Evolutionary conservation across 2,329 filamentous ascomycete species (phyloP).

Genomic region (Stagonosporopsis chrysanthemi): DNA sequence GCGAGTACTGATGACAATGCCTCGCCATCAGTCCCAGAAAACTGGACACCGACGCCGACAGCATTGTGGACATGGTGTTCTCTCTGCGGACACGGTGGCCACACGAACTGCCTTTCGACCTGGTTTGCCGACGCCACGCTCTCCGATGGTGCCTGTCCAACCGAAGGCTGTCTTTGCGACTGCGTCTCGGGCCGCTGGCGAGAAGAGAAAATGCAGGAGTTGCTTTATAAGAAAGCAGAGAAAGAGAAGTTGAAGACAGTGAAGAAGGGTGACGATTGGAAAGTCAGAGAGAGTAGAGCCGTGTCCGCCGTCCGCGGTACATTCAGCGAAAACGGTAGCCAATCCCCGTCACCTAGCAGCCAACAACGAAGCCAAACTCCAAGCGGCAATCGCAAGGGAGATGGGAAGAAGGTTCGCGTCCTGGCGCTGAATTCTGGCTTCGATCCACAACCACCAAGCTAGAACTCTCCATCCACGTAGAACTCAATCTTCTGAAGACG

Average conservation of each 20-base stretch:
- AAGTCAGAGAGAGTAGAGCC: slow-evolving; percentile 53
- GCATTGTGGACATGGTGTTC: slow-evolving; percentile 65
- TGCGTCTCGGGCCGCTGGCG: slow-evolving; percentile 60
- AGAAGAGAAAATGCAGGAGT: slow-evolving; percentile 42
- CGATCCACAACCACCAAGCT: slow-evolving; percentile 16
- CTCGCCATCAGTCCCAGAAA: slow-evolving; percentile 35
- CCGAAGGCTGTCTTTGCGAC: slow-evolving; percentile 66
- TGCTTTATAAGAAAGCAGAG: slow-evolving; percentile 40
- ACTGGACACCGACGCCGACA: slow-evolving; percentile 35
- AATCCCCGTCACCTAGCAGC: slow-evolving; percentile 20
- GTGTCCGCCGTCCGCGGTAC: slow-evolving; percentile 50
- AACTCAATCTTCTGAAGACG: not conserved
- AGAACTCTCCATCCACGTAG: slow-evolving; percentile 14
- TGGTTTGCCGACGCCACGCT: slow-evolving; percentile 60
- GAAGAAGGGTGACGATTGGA: slow-evolving; percentile 52
- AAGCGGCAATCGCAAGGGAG: slow-evolving; percentile 25
- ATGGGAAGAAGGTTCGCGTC: slow-evolving; percentile 42
- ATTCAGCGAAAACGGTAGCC: slow-evolving; percentile 32
- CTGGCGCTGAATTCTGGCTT: slow-evolving; percentile 27
- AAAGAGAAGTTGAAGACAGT: slow-evolving; percentile 47
- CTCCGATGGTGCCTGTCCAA: slow-evolving; percentile 64
- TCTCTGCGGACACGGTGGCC: slow-evolving; percentile 67
- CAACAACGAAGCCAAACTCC: slow-evolving; percentile 19
- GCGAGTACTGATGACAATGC: slow-evolving; percentile 24
- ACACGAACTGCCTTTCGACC: slow-evolving; percentile 63